A percentile compares a stretch with the other conserved stretches of the same genome.
These are phyloP conservation scores for Penicillium freii DNA, from an alignment of 2,329 filamentous ascomycete genomes.

Conservation along the genomic window DNA sequence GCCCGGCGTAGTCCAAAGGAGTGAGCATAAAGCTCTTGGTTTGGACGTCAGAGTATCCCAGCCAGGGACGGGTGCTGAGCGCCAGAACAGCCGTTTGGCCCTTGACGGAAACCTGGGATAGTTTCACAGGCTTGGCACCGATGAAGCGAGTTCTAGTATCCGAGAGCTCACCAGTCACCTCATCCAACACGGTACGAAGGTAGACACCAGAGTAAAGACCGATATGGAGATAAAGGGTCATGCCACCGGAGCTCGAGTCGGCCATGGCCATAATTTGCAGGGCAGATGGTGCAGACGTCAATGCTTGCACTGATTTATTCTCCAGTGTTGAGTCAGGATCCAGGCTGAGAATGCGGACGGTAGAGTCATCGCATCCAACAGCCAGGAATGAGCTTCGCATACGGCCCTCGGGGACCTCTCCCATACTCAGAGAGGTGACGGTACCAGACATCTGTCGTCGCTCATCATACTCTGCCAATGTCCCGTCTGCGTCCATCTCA, in stretches of 20 bases:
- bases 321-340: slow-evolving; percentile 88
- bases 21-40: slow-evolving; percentile 89
- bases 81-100: slow-evolving; percentile 82
- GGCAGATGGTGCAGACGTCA: slow-evolving; percentile 85
- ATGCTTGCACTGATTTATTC: slow-evolving; percentile 88
- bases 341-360: slow-evolving; percentile 85
- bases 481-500: slow-evolving; percentile 90
- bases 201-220: slow-evolving; percentile 95
- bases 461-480: slow-evolving; percentile 89
- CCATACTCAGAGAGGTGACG: slow-evolving; percentile 90
- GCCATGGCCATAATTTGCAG: slow-evolving; percentile 93
- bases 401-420: slow-evolving; percentile 86
- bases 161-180: slow-evolving; percentile 90
- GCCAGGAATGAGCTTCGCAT: slow-evolving; percentile 88
- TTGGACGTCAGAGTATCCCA: slow-evolving; percentile 86
- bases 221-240: slow-evolving; percentile 91
- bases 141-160: slow-evolving; percentile 94
- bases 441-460: slow-evolving; percentile 94
- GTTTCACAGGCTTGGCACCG: slow-evolving; percentile 81
- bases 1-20: slow-evolving; percentile 79
- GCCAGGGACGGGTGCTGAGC: slow-evolving; percentile 90
- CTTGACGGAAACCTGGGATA: slow-evolving; percentile 88
- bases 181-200: slow-evolving; percentile 88
- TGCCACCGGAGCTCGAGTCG: slow-evolving; percentile 84
- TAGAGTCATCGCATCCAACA: slow-evolving; percentile 94